These are phyloP conservation scores for Pseudogymnoascus sp. DNA, from an alignment of 2,329 filamentous ascomycete genomes.

Conservation along the genomic window DNA sequence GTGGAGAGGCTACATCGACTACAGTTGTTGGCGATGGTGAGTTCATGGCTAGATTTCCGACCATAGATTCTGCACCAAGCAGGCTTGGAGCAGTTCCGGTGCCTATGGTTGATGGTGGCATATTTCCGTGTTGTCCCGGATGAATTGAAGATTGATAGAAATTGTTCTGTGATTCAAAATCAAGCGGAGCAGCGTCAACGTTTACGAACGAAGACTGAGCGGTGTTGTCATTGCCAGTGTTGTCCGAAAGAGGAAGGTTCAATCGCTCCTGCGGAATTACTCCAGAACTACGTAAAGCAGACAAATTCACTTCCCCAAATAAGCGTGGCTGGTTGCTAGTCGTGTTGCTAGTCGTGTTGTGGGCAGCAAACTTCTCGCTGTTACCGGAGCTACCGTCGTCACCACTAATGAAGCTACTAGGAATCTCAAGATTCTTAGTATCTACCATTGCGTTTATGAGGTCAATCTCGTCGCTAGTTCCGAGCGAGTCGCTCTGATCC, in stretches of 20 bases:
- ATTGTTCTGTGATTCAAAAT: not conserved
- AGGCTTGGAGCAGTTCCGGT: constrained; percentile 22
- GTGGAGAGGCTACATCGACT: constrained; percentile 13
- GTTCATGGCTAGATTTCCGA: constrained; percentile 26
- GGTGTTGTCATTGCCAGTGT: not conserved
- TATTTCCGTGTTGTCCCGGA: not conserved
- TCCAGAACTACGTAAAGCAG: constrained; percentile 25
- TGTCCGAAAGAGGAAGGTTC: constrained; percentile 20
- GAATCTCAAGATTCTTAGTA: constrained; percentile 19
- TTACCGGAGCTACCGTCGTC: constrained; percentile 11
- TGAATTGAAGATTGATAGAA: not conserved
- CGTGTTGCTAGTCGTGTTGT: not conserved
- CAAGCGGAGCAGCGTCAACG: not conserved
- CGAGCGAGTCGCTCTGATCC: constrained; percentile 11
- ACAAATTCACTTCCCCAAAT: constrained; percentile 26
- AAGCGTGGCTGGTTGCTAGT: constrained; percentile 18
- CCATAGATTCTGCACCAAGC: constrained; percentile 26
- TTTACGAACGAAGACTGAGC: not conserved
- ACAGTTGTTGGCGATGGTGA: constrained; percentile 21
- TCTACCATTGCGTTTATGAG: constrained; percentile 6
- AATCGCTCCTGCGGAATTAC: constrained; percentile 22
- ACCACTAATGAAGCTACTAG: constrained; percentile 22
- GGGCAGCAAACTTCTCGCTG: not conserved
- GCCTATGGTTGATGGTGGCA: not conserved
- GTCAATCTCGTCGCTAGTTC: constrained; percentile 17